Evolutionary conservation across 768 basidiomycete species (phyloP), one percentile per base, ranked within the genome.

Genomic region (Baorangia bicolor): DNA sequence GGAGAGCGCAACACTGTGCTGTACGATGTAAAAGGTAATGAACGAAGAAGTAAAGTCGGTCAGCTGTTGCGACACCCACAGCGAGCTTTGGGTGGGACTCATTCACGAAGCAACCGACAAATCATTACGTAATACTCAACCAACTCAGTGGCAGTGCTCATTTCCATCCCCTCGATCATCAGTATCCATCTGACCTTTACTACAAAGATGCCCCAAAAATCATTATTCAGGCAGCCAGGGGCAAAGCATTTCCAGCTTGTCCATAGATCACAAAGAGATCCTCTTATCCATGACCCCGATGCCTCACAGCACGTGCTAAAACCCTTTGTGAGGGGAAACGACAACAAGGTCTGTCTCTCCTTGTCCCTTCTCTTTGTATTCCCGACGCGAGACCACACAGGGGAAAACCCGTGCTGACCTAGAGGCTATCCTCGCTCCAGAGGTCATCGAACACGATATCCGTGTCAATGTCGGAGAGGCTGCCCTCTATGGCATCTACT

Each of bases 191-290:
- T n/a, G 34, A n/a, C 18, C 35, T 35, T 35, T 18, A 18, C 30
- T 8, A 20, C 33, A 60, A 68, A 56, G 63, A 92, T 92, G 90
- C 81, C 90, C 37, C 76, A 80, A 62, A 92, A 88, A 75, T 95
- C 94, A 14, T 81, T 94, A 60, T 99, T 92, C 77, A 86, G 93
- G 56, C 87, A 87, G 61, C 91, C 96, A 9, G 92, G 91, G 21
- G 86, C 89, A 52, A 86, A 87, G 66, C 95, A 98, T 69, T 98
- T 96, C 64, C 95, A 98, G 75, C 90, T 99, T 37, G 95, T 99
- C 21, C 94, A 98, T 69, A 83, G 97, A 56, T 98, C 95, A 9
- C 94, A 94, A 66, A 78, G 96, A 41, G 97, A 98, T 74, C 97
- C 97, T 3, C 83, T 96, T 46, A 93, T 94, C 60, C 88, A 98